Percentiles rank a stretch among this genome's conserved stretches.
Evolutionary conservation across 352 stramenopile genomes (phyloP).

Genomic region (Pythium dissotocum): DNA sequence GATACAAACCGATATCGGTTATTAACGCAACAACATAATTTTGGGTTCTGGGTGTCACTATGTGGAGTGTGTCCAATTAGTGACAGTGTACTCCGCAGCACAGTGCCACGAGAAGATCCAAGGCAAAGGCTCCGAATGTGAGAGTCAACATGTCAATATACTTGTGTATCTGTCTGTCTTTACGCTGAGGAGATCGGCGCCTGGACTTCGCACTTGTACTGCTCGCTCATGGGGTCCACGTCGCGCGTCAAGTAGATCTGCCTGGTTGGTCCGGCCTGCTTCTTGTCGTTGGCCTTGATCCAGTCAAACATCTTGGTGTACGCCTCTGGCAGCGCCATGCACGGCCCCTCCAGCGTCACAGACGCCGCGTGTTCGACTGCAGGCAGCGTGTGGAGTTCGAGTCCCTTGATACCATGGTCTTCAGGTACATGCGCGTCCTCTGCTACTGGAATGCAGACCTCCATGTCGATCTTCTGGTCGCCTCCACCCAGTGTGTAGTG

Average conservation of each 20-base stretch:
- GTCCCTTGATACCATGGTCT: not conserved
- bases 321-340: not conserved
- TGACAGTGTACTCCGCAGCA: too few relatives aligned
- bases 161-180: too few relatives aligned
- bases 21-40: not conserved
- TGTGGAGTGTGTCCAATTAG: too few relatives aligned
- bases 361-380: not conserved
- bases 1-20: not conserved
- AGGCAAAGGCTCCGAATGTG: too few relatives aligned
- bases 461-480: conserved; percentile 12
- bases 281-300: conserved; percentile 1
- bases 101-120: too few relatives aligned
- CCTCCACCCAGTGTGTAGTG: conserved; percentile 10
- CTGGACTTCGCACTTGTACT: conserved; percentile 9
- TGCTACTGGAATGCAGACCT: conserved; percentile 9
- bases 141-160: too few relatives aligned
- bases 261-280: not conserved
- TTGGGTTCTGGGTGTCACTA: not conserved
- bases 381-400: not conserved
- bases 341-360: conserved; percentile 8
- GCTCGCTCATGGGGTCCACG: conserved; percentile 11
- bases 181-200: not conserved
- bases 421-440: not conserved
- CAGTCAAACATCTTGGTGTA: conserved; percentile 6
- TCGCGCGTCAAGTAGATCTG: conserved; percentile 13